Conservation (phyloP, 2,329 filamentous ascomycete species). For the Colletotrichum shisoi region DNA sequence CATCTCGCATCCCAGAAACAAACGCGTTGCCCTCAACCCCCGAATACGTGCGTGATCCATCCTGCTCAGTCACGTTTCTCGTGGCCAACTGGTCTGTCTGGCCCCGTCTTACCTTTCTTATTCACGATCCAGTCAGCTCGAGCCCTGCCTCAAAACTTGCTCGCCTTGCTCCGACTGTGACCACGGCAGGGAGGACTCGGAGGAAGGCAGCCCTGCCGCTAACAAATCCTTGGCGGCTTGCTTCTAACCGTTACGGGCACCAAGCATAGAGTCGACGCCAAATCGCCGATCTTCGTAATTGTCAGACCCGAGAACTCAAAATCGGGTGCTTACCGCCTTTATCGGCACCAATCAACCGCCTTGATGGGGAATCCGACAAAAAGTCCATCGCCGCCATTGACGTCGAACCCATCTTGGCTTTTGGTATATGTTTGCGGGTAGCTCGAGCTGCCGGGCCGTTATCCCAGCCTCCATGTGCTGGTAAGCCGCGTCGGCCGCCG, state of each 20-base stretch:
- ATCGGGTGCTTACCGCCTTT: slow-evolving; percentile 58
- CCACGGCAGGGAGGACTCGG: neutral
- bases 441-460: slow-evolving; percentile 46
- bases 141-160: slow-evolving; percentile 15
- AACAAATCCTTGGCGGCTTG: slow-evolving; percentile 23
- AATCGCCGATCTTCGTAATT: slow-evolving; percentile 33
- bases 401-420: slow-evolving; percentile 69
- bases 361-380: slow-evolving; percentile 72
- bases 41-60: slow-evolving; percentile 74
- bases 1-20: slow-evolving; percentile 68
- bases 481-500: slow-evolving; percentile 62
- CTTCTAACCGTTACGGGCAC: slow-evolving; percentile 18
- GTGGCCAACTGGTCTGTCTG: slow-evolving; percentile 75
- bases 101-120: slow-evolving; percentile 65
- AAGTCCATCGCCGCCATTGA: slow-evolving; percentile 61
- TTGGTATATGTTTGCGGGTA: slow-evolving; percentile 67
- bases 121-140: slow-evolving; percentile 22
- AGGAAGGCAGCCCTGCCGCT: slow-evolving; percentile 11
- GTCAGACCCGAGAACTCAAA: slow-evolving; percentile 12
- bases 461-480: slow-evolving; percentile 55
- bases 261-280: slow-evolving; percentile 15
- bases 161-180: neutral
- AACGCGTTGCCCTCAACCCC: slow-evolving; percentile 72
- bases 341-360: slow-evolving; percentile 59
- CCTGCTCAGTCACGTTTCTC: slow-evolving; percentile 64